phyloP scores from a whole-genome alignment of 805 yeast genomes.

The Metschnikowia kofuensis region DNA sequence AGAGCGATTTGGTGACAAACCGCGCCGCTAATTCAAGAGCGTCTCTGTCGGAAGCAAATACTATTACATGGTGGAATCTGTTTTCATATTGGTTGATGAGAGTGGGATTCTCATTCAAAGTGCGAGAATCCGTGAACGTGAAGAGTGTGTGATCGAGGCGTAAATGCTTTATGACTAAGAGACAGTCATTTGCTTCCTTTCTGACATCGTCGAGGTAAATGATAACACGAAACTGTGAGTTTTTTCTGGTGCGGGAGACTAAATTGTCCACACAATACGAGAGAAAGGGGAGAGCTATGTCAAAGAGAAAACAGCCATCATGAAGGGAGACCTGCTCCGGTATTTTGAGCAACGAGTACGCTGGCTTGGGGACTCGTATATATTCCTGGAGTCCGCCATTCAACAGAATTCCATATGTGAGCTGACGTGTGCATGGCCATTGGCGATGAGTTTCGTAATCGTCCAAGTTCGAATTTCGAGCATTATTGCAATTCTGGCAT shows the following conservation, averaged over 20 bases:
- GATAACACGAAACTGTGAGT: slow-evolving; percentile 19
- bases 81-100: slow-evolving; percentile 5
- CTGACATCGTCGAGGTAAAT: slow-evolving; percentile 27
- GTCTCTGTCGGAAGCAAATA: slow-evolving; percentile 9
- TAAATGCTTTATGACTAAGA: slow-evolving; percentile 32
- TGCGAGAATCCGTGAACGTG: slow-evolving; percentile 15
- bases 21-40: slow-evolving; percentile 6
- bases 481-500: slow-evolving; percentile 22
- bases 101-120: slow-evolving; percentile 1
- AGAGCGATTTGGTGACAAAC: neutral
- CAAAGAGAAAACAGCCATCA: slow-evolving; percentile 34
- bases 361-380: slow-evolving; percentile 26
- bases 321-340: slow-evolving; percentile 34
- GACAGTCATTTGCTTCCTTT: slow-evolving; percentile 37
- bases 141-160: slow-evolving; percentile 13
- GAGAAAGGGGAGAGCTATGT: slow-evolving; percentile 36
- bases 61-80: slow-evolving; percentile 15
- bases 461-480: slow-evolving; percentile 1
- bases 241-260: neutral
- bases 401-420: slow-evolving; percentile 31
- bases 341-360: slow-evolving; percentile 23
- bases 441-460: slow-evolving; percentile 14
- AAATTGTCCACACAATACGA: slow-evolving; percentile 23
- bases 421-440: slow-evolving; percentile 22
- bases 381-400: slow-evolving; percentile 42